Percentiles rank a stretch among this genome's conserved stretches.
Evolutionary conservation across 163 green algal genomes (phyloP).

Genomic region (Prototheca cutis): DNA sequence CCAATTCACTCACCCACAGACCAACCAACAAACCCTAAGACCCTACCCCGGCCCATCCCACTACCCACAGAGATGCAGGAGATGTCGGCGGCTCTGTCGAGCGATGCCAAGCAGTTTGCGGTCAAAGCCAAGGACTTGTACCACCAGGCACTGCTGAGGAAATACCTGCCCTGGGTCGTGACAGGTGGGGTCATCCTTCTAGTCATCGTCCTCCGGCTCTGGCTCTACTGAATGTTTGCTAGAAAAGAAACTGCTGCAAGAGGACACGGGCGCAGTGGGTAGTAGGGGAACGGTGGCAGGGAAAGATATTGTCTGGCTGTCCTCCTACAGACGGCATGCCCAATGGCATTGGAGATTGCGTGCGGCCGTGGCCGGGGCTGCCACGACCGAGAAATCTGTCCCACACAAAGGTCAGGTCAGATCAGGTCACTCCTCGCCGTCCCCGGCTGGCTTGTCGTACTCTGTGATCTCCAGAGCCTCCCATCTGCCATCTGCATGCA

Average conservation of each 20-base stretch:
- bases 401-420: too few species aligned
- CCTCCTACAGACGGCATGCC: too few species aligned
- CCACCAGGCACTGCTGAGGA: conserved; percentile 73
- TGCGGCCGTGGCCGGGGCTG: too few species aligned
- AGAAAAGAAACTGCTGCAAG: too few species aligned
- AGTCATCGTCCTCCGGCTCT: conserved; percentile 41
- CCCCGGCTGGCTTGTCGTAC: not conserved
- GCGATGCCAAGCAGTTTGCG: conserved; percentile 67
- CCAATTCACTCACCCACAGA: not conserved
- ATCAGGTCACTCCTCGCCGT: not conserved
- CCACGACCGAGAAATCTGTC: too few species aligned
- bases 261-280: too few species aligned
- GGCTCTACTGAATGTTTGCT: conserved; percentile 5
- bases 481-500: conserved; percentile 4
- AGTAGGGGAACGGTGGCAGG: too few species aligned
- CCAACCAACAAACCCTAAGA: not conserved
- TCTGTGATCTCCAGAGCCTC: conserved; percentile 3
- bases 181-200: conserved; percentile 54
- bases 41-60: not conserved
- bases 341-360: too few species aligned
- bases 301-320: too few species aligned
- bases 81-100: conserved; percentile 57
- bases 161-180: conserved; percentile 70
- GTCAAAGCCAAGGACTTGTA: conserved; percentile 66
- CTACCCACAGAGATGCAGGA: conserved; percentile 62